phyloP scores from a whole-genome alignment of 2,329 filamentous ascomycete genomes.

The Alternaria dauci region DNA sequence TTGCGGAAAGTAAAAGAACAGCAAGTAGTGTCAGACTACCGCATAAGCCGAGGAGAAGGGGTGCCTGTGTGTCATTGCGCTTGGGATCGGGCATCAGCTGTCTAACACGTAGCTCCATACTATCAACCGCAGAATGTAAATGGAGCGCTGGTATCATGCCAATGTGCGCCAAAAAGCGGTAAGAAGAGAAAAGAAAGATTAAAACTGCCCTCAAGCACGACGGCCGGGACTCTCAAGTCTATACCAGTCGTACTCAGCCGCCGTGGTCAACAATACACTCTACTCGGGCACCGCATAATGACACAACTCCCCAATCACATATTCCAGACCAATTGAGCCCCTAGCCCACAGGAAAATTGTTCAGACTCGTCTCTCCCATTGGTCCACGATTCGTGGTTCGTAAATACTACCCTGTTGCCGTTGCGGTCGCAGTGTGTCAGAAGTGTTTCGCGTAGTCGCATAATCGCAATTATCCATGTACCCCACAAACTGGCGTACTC shows the following conservation, averaged over 20 bases:
- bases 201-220: background rate
- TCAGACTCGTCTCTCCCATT: background rate
- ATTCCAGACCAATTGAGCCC: background rate
- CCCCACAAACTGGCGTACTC: background rate
- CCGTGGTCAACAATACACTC: background rate
- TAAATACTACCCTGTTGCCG: constrained; percentile 2
- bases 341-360: background rate
- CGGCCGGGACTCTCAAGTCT: background rate
- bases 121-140: background rate
- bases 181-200: background rate
- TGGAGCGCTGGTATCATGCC: background rate
- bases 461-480: background rate
- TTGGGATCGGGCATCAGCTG: background rate
- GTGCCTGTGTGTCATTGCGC: constrained; percentile 28
- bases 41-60: constrained; percentile 32
- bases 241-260: background rate
- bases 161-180: background rate
- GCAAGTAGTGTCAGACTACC: constrained; percentile 29
- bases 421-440: background rate
- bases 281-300: background rate
- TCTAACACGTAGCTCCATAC: background rate
- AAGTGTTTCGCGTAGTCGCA: background rate
- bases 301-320: background rate
- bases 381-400: background rate
- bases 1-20: constrained; percentile 25